Evolutionary conservation across 2,329 filamentous ascomycete genomes (phyloP), one percentile per base, ranked within the genome.

Genomic region (Penicillium sp.): DNA sequence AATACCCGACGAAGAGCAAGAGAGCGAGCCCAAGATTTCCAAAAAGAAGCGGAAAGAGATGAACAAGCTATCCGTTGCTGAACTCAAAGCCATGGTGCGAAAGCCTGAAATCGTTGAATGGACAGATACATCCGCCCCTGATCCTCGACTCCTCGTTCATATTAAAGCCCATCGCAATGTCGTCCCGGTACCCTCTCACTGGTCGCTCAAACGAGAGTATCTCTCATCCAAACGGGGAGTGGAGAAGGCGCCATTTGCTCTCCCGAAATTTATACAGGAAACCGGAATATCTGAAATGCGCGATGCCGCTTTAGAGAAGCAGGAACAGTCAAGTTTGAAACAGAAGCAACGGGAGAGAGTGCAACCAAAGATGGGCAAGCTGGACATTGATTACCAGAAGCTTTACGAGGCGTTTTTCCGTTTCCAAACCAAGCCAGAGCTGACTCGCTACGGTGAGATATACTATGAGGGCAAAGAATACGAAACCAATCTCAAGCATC

Each of bases 401-500:
- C 86, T 97, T 54, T 97, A 97, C 78, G 94, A 97, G 73, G 94
- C 94, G 4, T 99, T 99, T 81, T 99, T 99, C 81, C 86, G 92
- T 59, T 95, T 96, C 73, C 94, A 99, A 78, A 96, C 91, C 41
- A 99, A 99, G 77, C 94, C 94, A 0, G 88, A 92, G 67, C 80
- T 99, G 62, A 97, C 94, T 33, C 86, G 93, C 43, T 99, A 96
- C 68, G 94, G 94, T 41, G 94, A 99, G 75, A 93, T 99, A n/a
- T 99, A 99, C 76, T 97, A 97, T 74, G 94, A 99, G 77, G 94
- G 94, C 72, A 99, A 99, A 75, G 94, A 99, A 73, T 94, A 91
- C 71, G 94, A 99, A 77, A 96, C 94, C 0, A 96, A 97, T 73
- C 84, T 96, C 62, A 88, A 90, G 67, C 90, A 97, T 77, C 85